A percentile compares a stretch with the other conserved stretches of the same genome.
Conservation (phyloP, 2,329 filamentous ascomycete species). For the Colletotrichum trifolii region DNA sequence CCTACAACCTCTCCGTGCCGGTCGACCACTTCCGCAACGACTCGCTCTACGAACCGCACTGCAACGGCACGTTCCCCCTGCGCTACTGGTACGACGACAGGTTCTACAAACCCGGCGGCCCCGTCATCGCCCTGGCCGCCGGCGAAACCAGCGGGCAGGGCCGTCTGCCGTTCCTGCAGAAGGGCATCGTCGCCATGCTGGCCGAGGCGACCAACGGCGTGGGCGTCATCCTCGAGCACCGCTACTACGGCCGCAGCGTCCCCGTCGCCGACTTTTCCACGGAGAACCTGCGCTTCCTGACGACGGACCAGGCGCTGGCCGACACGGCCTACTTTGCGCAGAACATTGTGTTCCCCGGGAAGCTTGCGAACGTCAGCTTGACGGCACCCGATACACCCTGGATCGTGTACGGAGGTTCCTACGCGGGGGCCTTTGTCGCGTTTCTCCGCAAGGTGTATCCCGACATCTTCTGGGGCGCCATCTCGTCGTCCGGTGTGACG, state of each 20-base stretch:
- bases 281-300: conserved; percentile 80
- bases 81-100: conserved; percentile 87
- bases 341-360: conserved; percentile 75
- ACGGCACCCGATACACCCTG: conserved; percentile 75
- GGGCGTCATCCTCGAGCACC: conserved; percentile 85
- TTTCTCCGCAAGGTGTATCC: conserved; percentile 82
- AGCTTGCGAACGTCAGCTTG: conserved; percentile 71
- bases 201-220: conserved; percentile 77
- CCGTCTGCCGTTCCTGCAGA: conserved; percentile 77
- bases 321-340: conserved; percentile 85
- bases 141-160: conserved; percentile 74
- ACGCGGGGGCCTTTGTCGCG: conserved; percentile 83
- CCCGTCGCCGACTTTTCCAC: conserved; percentile 74
- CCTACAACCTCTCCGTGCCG: conserved; percentile 57
- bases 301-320: conserved; percentile 84
- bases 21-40: conserved; percentile 90
- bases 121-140: conserved; percentile 79
- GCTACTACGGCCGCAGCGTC: conserved; percentile 85
- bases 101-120: conserved; percentile 81
- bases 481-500: conserved; percentile 84
- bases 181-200: conserved; percentile 80
- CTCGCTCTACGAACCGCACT: conserved; percentile 80
- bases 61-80: conserved; percentile 72
- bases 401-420: conserved; percentile 86
- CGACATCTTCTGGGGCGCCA: conserved; percentile 80